Conservation (phyloP, 2,329 filamentous ascomycete species). For the Seiridium unicorne region DNA sequence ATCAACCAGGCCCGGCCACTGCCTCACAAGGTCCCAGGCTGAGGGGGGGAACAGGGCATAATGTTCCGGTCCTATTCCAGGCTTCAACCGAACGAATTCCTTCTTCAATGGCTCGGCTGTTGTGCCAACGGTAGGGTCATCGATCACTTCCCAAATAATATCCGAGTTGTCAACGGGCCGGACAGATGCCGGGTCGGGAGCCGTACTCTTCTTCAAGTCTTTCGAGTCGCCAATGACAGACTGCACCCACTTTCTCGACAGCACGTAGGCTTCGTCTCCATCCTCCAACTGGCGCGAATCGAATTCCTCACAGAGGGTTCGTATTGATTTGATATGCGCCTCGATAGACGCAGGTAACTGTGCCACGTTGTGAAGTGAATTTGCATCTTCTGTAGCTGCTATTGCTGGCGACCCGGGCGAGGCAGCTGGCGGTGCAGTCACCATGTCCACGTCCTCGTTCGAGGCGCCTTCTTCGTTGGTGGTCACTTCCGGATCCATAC, state of each 20-base stretch:
- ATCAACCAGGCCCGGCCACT: constrained; percentile 77
- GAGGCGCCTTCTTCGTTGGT: constrained; percentile 29
- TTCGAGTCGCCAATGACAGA: constrained; percentile 67
- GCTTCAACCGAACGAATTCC: constrained; percentile 71
- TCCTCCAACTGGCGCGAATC: constrained; percentile 58
- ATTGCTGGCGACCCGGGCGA: constrained; percentile 5
- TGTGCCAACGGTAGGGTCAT: constrained; percentile 38
- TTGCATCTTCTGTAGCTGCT: not conserved
- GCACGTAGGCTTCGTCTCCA: constrained; percentile 72
- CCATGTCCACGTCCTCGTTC: constrained; percentile 46
- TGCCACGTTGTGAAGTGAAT: not conserved
- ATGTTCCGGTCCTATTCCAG: constrained; percentile 65
- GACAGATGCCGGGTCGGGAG: constrained; percentile 54
- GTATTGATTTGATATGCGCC: constrained; percentile 73
- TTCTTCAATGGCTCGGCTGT: constrained; percentile 28
- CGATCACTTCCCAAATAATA: constrained; percentile 64
- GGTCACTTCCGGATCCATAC: constrained; percentile 51
- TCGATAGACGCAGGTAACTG: constrained; percentile 46
- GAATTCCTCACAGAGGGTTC: constrained; percentile 55
- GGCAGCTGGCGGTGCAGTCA: constrained; percentile 24
- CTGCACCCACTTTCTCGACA: constrained; percentile 78
- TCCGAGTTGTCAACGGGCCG: constrained; percentile 87
- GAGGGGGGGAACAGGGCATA: constrained; percentile 75
- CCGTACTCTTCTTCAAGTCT: constrained; percentile 48
- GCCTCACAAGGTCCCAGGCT: constrained; percentile 77